These are phyloP conservation scores for Mycena galopus DNA, from an alignment of 768 basidiomycete genomes.

Conservation along the genomic window DNA sequence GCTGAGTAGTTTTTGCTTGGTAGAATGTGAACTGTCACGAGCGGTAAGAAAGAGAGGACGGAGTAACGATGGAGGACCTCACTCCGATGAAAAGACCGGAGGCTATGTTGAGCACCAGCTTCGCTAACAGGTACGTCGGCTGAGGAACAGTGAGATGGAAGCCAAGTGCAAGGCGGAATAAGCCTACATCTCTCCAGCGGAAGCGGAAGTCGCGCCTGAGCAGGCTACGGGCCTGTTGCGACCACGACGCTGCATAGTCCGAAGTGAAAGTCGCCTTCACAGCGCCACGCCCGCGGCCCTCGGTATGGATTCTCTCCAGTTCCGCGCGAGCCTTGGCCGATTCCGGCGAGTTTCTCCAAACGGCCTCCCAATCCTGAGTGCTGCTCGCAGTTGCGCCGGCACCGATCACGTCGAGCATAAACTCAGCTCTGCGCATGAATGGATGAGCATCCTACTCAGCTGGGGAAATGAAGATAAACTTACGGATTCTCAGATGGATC, in stretches of 20 bases:
- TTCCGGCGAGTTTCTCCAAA: slow-evolving; percentile 71
- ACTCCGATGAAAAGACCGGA: slow-evolving; percentile 68
- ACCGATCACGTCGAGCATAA: slow-evolving; percentile 80
- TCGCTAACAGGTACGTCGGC: slow-evolving; percentile 72
- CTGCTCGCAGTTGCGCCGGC: slow-evolving; percentile 76
- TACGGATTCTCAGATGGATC: slow-evolving; percentile 80
- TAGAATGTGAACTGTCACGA: slow-evolving; percentile 67
- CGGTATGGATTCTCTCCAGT: slow-evolving; percentile 61
- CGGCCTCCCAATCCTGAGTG: slow-evolving; percentile 64
- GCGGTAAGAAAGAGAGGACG: neutral
- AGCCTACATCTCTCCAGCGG: slow-evolving; percentile 61
- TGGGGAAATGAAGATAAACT: slow-evolving; percentile 31
- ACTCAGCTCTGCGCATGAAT: slow-evolving; percentile 60
- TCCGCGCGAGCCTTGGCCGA: slow-evolving; percentile 49
- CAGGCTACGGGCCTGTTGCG: slow-evolving; percentile 59
- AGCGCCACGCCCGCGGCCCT: slow-evolving; percentile 58
- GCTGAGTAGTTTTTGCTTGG: slow-evolving; percentile 64
- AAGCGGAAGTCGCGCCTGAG: slow-evolving; percentile 58
- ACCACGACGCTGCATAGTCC: slow-evolving; percentile 68
- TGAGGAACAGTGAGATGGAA: neutral
- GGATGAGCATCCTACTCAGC: neutral
- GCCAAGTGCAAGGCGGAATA: neutral
- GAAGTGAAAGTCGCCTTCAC: slow-evolving; percentile 53
- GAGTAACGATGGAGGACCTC: neutral
- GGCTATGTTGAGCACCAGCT: slow-evolving; percentile 65